Conservation (phyloP, 176 grass and related monocot species). For the Raddia distichophylla region DNA sequence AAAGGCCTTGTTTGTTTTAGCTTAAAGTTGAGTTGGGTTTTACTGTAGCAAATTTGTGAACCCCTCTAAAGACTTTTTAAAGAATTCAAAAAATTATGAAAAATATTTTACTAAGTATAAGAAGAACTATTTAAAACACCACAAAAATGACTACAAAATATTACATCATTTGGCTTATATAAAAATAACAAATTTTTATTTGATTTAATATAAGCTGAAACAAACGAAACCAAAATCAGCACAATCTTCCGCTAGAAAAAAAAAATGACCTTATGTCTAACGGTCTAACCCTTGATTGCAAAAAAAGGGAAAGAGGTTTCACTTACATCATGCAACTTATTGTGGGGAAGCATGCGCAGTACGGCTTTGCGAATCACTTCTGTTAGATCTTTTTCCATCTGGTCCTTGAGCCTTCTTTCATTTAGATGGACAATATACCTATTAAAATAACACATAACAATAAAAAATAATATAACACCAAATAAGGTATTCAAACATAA, state of each 20-base stretch:
- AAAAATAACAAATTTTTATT: too few relatives aligned
- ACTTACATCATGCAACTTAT: conserved; percentile 84
- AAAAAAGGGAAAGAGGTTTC: conserved; percentile 13
- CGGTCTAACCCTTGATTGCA: neutral
- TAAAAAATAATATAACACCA: neutral
- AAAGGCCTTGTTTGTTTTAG: neutral
- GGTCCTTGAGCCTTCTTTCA: conserved; percentile 81
- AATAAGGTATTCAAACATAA: too few relatives aligned
- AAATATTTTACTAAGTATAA: too few relatives aligned
- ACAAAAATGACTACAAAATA: too few relatives aligned
- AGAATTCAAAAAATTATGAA: too few relatives aligned
- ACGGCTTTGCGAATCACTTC: conserved; percentile 91
- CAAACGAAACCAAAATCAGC: too few relatives aligned
- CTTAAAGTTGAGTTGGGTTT: too few relatives aligned
- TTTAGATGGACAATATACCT: conserved; percentile 80
- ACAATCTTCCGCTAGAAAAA: neutral
- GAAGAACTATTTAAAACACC: too few relatives aligned
- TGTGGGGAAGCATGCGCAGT: conserved; percentile 72
- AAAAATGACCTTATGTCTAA: neutral
- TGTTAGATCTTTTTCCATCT: conserved; percentile 77
- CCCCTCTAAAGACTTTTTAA: too few relatives aligned
- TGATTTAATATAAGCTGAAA: too few relatives aligned
- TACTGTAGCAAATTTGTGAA: too few relatives aligned
- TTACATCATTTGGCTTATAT: too few relatives aligned
- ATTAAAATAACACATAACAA: neutral